Evolutionary conservation across 2,329 filamentous ascomycete species (phyloP).

Genomic region (Apiospora saccharicola): DNA sequence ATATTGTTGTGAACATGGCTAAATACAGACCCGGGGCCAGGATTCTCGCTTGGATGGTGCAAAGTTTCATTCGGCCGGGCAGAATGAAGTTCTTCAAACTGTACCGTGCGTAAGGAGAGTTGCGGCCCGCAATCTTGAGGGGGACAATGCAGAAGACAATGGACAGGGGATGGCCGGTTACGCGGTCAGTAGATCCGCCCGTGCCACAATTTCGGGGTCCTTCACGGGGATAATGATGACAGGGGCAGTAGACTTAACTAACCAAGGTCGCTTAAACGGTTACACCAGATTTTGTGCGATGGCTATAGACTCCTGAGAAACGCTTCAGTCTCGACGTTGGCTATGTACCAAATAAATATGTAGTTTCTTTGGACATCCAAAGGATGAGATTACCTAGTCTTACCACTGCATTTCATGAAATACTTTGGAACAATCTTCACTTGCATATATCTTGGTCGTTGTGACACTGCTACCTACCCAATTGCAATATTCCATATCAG

Average conservation of each 20-base stretch:
- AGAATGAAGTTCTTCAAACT: background rate
- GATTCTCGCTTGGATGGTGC: background rate
- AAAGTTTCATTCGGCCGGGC: background rate
- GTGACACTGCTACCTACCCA: no score
- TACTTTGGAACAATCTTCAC: no score
- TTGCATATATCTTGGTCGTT: no score
- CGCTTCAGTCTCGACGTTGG: no score
- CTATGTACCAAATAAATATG: no score
- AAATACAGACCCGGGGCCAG: background rate
- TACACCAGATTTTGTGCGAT: no score
- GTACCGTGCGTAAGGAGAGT: background rate
- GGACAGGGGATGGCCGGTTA: background rate
- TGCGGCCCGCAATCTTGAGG: background rate
- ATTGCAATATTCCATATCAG: no score
- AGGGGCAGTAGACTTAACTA: background rate
- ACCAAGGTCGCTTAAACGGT: background rate
- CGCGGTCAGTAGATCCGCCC: background rate
- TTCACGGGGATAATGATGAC: background rate
- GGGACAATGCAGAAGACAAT: no score
- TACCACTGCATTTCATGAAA: no score
- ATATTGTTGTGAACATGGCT: background rate
- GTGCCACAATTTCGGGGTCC: background rate
- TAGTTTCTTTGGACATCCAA: no score
- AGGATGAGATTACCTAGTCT: no score
- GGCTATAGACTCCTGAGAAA: no score